phyloP scores from a whole-genome alignment of 257 asterid species.

The Agastache rugosa region DNA sequence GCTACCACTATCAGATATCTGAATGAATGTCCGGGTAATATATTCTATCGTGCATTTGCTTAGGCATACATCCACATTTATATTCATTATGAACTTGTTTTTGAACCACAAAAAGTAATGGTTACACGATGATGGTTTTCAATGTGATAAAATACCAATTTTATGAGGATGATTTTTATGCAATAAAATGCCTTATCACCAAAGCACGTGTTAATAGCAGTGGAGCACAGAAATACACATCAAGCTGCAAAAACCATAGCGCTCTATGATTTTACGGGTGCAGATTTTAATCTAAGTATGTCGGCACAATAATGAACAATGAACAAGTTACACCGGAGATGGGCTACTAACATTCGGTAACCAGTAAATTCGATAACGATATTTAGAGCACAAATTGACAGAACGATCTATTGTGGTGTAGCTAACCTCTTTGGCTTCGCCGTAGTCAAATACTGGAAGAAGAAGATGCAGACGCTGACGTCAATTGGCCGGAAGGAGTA shows the following conservation, averaged over 20 bases:
- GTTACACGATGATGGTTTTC: not conserved
- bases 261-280: no score
- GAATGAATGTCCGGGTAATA: not conserved
- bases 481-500: no score
- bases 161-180: not conserved
- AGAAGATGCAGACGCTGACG: no score
- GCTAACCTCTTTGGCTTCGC: slow-evolving; percentile 32
- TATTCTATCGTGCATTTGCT: slow-evolving; percentile 1
- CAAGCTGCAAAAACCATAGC: slow-evolving; percentile 8
- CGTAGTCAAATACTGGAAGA: no score
- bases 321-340: slow-evolving; percentile 27
- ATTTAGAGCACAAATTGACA: slow-evolving; percentile 35
- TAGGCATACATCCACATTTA: not conserved
- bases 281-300: slow-evolving; percentile 11
- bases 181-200: slow-evolving; percentile 1
- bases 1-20: slow-evolving; percentile 15
- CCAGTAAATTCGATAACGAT: slow-evolving; percentile 23
- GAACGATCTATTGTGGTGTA: slow-evolving; percentile 32
- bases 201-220: slow-evolving; percentile 17
- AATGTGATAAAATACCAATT: not conserved
- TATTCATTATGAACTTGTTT: not conserved
- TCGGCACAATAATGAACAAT: slow-evolving; percentile 8
- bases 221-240: slow-evolving; percentile 21
- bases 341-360: slow-evolving; percentile 6
- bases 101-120: slow-evolving; percentile 7